These are phyloP conservation scores for Papiliotrema laurentii DNA, from an alignment of 1,284 basidiomycete species.

Conservation along the genomic window DNA sequence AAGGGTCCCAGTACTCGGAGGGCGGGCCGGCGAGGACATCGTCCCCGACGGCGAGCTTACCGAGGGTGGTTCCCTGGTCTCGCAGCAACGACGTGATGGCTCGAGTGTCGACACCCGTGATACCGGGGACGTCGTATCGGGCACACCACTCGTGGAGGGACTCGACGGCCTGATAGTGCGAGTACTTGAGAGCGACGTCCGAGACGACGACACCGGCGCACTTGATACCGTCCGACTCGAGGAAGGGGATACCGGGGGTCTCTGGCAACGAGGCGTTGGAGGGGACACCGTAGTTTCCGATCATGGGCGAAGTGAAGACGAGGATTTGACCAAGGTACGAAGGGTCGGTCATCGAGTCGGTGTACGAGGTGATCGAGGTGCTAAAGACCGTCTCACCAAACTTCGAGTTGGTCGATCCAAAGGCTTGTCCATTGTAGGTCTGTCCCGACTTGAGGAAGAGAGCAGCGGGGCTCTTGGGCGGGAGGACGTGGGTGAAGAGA, in stretches of 20 bases:
- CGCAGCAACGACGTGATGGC: constrained; percentile 90
- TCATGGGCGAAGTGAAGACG: constrained; percentile 96
- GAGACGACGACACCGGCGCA: constrained; percentile 90
- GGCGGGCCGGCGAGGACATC: constrained; percentile 65
- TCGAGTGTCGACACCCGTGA: constrained; percentile 95
- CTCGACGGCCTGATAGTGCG: constrained; percentile 91
- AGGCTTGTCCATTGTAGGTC: constrained; percentile 81
- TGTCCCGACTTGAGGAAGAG: constrained; percentile 93
- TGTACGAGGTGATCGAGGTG: constrained; percentile 98
- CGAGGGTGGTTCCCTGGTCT: constrained; percentile 95
- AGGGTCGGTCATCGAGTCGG: constrained; percentile 99
- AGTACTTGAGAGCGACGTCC: constrained; percentile 91
- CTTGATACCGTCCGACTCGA: constrained; percentile 86
- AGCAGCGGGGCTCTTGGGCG: constrained; percentile 63
- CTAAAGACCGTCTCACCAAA: constrained; percentile 99
- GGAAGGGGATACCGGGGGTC: constrained; percentile 80
- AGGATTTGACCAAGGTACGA: constrained; percentile 97
- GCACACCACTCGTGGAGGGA: constrained; percentile 91
- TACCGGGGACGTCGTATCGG: constrained; percentile 82
- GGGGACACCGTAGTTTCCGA: constrained; percentile 98
- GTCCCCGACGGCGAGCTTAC: constrained; percentile 77
- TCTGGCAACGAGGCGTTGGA: constrained; percentile 70
- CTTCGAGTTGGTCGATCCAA: constrained; percentile 81
- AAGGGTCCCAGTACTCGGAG: constrained; percentile 87
- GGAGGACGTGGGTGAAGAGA: constrained; percentile 37